Percentiles rank a stretch among this genome's conserved stretches.
Evolutionary conservation across 192 early-diverging fungal genomes (phyloP).

Genomic region (Backusella mclennaniae): DNA sequence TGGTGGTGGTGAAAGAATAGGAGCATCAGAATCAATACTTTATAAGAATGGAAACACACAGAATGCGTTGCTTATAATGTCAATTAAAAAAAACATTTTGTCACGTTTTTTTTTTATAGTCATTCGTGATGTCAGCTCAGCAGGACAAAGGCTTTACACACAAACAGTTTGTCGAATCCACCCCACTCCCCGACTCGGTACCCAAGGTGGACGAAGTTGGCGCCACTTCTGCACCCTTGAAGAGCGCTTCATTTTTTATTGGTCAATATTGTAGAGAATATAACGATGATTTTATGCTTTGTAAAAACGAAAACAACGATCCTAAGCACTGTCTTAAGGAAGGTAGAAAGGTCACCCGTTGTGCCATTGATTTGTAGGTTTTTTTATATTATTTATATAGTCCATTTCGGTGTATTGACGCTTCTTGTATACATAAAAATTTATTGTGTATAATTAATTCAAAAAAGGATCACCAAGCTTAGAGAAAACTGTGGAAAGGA

Average conservation of each 20-base stretch:
- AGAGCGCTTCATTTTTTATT: conserved; percentile 92
- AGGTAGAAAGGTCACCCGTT: conserved; percentile 94
- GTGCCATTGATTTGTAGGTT: conserved; percentile 80
- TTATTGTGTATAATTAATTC: background rate
- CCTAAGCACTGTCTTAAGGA: conserved; percentile 92
- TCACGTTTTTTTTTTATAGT: background rate
- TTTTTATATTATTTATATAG: background rate
- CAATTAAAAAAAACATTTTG: background rate
- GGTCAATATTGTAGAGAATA: conserved; percentile 87
- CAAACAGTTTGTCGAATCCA: conserved; percentile 73
- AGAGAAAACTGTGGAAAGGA: conserved; percentile 85
- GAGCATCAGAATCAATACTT: background rate
- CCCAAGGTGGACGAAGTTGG: conserved; percentile 86
- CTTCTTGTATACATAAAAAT: background rate
- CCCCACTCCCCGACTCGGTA: conserved; percentile 68
- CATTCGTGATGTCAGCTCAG: conserved; percentile 27
- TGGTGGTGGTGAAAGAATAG: background rate
- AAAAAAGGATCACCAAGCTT: conserved; percentile 75
- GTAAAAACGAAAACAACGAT: conserved; percentile 89
- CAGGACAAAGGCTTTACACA: conserved; percentile 29
- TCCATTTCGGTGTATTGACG: background rate
- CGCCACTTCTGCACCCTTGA: conserved; percentile 86
- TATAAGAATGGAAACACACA: background rate
- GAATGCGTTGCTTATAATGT: background rate
- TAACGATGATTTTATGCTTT: conserved; percentile 96